Conservation (phyloP, 179 eudicot species). For the Nepenthes alata region DNA sequence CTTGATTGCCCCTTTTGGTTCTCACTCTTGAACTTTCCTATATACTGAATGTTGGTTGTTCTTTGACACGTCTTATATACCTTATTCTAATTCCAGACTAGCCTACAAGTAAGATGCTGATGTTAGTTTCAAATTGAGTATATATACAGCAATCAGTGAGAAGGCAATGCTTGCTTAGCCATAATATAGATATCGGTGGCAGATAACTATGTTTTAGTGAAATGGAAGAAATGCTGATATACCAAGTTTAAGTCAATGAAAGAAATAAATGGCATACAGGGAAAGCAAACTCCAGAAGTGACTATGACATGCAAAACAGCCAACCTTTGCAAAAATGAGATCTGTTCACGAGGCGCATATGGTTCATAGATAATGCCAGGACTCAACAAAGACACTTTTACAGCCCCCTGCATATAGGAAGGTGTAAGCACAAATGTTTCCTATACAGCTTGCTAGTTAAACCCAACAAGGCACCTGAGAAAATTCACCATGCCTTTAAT, state of each 20-base stretch:
- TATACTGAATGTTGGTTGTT: too few species aligned
- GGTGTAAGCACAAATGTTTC: neutral
- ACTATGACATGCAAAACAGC: slow-evolving; percentile 6
- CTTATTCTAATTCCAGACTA: too few species aligned
- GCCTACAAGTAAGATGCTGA: neutral
- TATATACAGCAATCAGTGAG: too few species aligned
- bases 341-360: slow-evolving; percentile 61
- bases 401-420: slow-evolving; percentile 48
- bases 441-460: neutral
- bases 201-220: neutral
- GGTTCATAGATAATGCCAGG: slow-evolving; percentile 91
- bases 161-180: too few species aligned
- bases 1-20: too few species aligned
- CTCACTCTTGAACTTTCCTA: too few species aligned
- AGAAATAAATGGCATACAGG: neutral
- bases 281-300: too few species aligned
- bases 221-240: neutral
- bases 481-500: neutral
- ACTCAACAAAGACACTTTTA: slow-evolving; percentile 64
- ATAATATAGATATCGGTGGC: neutral
- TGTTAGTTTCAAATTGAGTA: neutral
- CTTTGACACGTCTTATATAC: too few species aligned
- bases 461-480: neutral
- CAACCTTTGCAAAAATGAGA: slow-evolving; percentile 73
- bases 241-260: neutral